A percentile compares a stretch with the other conserved stretches of the same genome.
Conservation (phyloP, 2,329 filamentous ascomycete species). For the Claviceps arundinis region DNA sequence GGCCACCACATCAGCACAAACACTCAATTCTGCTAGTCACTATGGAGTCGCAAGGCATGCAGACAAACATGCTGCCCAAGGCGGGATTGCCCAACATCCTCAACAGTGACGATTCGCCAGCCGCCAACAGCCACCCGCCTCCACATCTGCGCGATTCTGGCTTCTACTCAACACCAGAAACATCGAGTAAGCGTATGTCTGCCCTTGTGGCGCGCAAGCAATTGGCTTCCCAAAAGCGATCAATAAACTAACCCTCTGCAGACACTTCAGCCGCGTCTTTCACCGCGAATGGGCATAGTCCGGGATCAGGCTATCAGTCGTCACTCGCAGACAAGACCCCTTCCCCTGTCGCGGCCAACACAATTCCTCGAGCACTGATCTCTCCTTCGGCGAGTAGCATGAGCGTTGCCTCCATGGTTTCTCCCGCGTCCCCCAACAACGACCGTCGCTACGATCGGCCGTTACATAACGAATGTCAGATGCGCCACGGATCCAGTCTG, state of each 20-base stretch:
- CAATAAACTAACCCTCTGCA: constrained; percentile 6
- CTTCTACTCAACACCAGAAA: constrained; percentile 30
- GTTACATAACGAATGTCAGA: constrained; percentile 22
- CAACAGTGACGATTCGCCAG: constrained; percentile 21
- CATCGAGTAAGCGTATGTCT: constrained; percentile 29
- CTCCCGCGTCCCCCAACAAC: constrained; percentile 38
- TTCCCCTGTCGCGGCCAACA: constrained; percentile 40
- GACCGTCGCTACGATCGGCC: constrained; percentile 31
- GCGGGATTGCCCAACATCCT: constrained; percentile 26
- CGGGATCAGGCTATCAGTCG: constrained; percentile 34
- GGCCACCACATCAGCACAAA: neutral
- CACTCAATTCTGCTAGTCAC: neutral
- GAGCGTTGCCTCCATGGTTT: constrained; percentile 54
- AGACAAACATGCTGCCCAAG: constrained; percentile 14
- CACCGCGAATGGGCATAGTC: constrained; percentile 25
- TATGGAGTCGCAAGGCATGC: constrained; percentile 11
- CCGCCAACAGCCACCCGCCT: constrained; percentile 14
- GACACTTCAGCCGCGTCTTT: constrained; percentile 28
- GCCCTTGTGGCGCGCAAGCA: neutral
- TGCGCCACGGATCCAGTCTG: constrained; percentile 16
- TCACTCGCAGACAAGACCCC: constrained; percentile 47
- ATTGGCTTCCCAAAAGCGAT: neutral
- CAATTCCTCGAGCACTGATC: constrained; percentile 37
- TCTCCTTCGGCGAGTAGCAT: constrained; percentile 46
- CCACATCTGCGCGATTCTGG: constrained; percentile 27